Evolutionary conservation across 1,284 basidiomycete genomes (phyloP).

Genomic region (Golubevia sp.): DNA sequence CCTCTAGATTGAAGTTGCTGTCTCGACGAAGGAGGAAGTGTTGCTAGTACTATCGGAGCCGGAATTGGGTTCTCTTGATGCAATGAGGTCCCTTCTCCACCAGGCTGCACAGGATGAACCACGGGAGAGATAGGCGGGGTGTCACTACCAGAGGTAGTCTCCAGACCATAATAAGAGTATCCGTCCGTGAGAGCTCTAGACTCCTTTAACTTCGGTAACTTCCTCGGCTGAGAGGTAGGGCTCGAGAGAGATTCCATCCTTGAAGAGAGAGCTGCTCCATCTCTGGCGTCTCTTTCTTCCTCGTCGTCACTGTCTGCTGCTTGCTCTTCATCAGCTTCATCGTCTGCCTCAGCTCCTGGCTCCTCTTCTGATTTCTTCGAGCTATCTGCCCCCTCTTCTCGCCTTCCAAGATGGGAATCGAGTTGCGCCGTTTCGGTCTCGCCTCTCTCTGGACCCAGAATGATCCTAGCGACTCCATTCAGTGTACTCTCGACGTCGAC

Average conservation of each 20-base stretch:
- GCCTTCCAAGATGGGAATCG: neutral
- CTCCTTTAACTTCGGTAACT: conserved; percentile 22
- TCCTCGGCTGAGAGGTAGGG: neutral
- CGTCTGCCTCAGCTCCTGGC: neutral
- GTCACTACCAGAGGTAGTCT: conserved; percentile 26
- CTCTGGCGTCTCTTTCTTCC: neutral
- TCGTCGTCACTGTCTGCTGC: neutral
- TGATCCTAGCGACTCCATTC: conserved; percentile 23
- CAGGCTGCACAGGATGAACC: neutral
- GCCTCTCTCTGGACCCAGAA: conserved; percentile 23
- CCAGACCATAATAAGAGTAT: conserved; percentile 55
- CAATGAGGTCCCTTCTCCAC: neutral
- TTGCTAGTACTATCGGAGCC: neutral
- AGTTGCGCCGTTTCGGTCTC: too few relatives aligned
- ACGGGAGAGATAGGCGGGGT: neutral
- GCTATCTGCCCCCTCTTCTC: too few relatives aligned
- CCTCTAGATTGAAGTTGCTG: too few relatives aligned
- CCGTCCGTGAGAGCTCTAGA: conserved; percentile 33
- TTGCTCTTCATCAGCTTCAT: neutral
- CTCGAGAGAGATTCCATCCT: neutral
- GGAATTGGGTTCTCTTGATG: neutral
- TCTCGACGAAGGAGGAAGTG: too few relatives aligned
- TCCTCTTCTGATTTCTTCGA: too few relatives aligned
- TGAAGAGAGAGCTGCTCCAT: neutral
- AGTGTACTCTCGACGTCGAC: conserved; percentile 36